Conservation (phyloP, 805 yeast species). For the Starmera dryadoides region DNA sequence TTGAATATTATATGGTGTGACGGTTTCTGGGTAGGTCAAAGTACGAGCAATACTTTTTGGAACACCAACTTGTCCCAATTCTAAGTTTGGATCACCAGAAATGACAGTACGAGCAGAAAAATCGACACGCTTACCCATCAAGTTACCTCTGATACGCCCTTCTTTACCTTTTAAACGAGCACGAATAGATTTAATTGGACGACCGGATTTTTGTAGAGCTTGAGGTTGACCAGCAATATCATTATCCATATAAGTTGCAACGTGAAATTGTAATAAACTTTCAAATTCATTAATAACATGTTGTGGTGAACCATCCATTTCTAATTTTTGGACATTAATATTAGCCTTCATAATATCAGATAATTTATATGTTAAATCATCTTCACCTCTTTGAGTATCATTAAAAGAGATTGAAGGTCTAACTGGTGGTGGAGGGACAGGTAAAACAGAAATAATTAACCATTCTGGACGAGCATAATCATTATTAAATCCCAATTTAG, state of each 20-base stretch:
- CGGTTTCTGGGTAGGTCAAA: slow-evolving; percentile 92
- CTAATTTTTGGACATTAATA: slow-evolving; percentile 93
- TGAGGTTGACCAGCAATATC: slow-evolving; percentile 99
- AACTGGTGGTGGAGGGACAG: slow-evolving; percentile 99
- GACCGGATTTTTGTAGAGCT: slow-evolving; percentile 96
- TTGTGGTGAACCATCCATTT: slow-evolving; percentile 98
- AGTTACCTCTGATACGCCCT: slow-evolving; percentile 96
- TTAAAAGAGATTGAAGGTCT: slow-evolving; percentile 98
- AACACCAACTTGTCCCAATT: slow-evolving; percentile 97
- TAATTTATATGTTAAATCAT: slow-evolving; percentile 94
- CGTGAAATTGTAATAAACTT: slow-evolving; percentile 91
- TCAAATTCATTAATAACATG: slow-evolving; percentile 97
- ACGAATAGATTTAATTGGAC: slow-evolving; percentile 96
- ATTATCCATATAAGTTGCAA: slow-evolving; percentile 98
- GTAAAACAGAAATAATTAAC: slow-evolving; percentile 95
- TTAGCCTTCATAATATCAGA: slow-evolving; percentile 97
- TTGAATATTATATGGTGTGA: slow-evolving; percentile 95
- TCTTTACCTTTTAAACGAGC: slow-evolving; percentile 99
- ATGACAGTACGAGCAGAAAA: slow-evolving; percentile 98
- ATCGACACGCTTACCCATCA: slow-evolving; percentile 99
- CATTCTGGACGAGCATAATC: slow-evolving; percentile 99
- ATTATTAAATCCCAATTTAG: slow-evolving; percentile 80
- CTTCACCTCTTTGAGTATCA: slow-evolving; percentile 98
- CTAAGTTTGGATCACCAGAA: slow-evolving; percentile 98
- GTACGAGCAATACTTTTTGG: slow-evolving; percentile 96